Conservation (phyloP, 2,329 filamentous ascomycete species). For the Nigrospora sphaerica region DNA sequence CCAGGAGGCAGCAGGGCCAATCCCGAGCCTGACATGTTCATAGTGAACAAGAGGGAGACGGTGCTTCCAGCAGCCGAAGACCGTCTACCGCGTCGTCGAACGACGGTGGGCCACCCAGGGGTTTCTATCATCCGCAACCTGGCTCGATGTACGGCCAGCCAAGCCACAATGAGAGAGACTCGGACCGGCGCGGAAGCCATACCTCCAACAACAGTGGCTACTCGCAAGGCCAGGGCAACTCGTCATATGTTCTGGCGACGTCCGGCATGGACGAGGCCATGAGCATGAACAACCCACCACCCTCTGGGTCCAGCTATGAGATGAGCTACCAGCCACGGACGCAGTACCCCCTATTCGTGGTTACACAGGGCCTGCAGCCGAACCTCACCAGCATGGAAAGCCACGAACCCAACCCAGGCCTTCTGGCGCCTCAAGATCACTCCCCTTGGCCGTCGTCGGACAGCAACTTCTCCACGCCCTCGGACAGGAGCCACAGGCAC, state of each 20-base stretch:
- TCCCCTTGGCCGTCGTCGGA: constrained; percentile 37
- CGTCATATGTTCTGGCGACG: not conserved
- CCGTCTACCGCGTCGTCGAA: constrained; percentile 15
- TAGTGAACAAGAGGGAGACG: constrained; percentile 39
- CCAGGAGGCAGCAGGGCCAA: not conserved
- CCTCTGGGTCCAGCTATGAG: constrained; percentile 12
- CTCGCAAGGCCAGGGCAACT: not conserved
- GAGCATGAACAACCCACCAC: constrained; percentile 15
- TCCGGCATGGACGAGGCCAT: not conserved
- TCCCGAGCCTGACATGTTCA: constrained; percentile 6
- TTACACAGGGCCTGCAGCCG: constrained; percentile 15
- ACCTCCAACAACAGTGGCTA: not conserved
- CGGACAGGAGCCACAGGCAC: constrained; percentile 20
- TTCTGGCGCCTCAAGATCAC: constrained; percentile 24
- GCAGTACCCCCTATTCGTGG: constrained; percentile 15
- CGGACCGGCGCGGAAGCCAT: not conserved
- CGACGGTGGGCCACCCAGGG: constrained; percentile 5
- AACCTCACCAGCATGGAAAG: constrained; percentile 20
- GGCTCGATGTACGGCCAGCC: not conserved
- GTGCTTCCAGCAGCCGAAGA: constrained; percentile 21
- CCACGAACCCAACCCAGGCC: constrained; percentile 20
- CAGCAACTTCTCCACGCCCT: constrained; percentile 40
- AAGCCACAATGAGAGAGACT: not conserved
- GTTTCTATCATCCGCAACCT: not conserved
- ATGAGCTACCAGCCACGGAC: constrained; percentile 17